Base-by-base conservation (phyloP, 73 alveolate species). In the Paramecium octaurelia region DNA sequence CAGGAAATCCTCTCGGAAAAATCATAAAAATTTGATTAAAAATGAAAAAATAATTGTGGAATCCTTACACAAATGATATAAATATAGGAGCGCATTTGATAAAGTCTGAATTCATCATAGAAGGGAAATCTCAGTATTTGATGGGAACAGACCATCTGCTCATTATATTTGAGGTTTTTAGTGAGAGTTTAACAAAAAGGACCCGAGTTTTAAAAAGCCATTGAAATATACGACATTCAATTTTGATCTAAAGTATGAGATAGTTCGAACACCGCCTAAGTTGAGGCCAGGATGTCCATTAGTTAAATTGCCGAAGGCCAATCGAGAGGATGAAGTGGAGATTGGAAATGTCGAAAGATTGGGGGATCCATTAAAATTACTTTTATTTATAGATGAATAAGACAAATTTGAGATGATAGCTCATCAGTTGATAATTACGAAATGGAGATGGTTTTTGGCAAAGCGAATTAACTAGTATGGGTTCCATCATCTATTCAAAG, bases 371-470 rank as follows among this genome's bases (percentile, higher is more conserved):
- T 20, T 80, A 8, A 23, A 29, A 44, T 9, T 80, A 10, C 5
- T 8, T 35, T 24, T 42, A 20, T 43, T 80, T 40, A 23, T 3
- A 20, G 50, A 80, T 46, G 44, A 44, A 42, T 59, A 40, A 11
- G 20, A 29, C 35, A 80, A 35, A 24, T 43, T 20, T 14, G 75
- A 80, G 24, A 18, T 80, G 8, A 14, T 24, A 3, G 44, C 92
- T 0, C 80, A 89, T 46, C 35, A 43, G 2, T 40, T 58, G 60
- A 73, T 54, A 1, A 31, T 89, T 24, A 68, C 36, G n/a, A 12
- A 71, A 69, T 89, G 94, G 92, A 23, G 94, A 70, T 77, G 31
- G 24, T 77, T 60, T 43, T 89, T 89, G 36, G 88, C 86, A 31
- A 71, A 69, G 75, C 44, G 48, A 29, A 36, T 89, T 18, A 89